These are phyloP conservation scores for Pseudodiploospora longispora DNA, from an alignment of 2,329 filamentous ascomycete species.

Conservation along the genomic window DNA sequence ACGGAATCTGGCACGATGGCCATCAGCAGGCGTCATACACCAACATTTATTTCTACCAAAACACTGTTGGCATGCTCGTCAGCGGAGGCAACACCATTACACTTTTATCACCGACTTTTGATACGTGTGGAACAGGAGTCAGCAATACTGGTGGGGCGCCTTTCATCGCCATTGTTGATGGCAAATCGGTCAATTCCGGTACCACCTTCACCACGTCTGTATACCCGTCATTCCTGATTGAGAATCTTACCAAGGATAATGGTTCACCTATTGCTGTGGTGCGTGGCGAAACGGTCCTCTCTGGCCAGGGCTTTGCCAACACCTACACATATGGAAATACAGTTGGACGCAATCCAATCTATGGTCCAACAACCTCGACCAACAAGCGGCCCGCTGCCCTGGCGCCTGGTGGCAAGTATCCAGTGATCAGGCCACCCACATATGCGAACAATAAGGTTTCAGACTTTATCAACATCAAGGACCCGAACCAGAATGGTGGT, in stretches of 20 bases:
- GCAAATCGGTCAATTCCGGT: conserved; percentile 32
- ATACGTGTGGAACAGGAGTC: conserved; percentile 29
- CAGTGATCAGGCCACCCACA: conserved; percentile 30
- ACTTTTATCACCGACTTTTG: conserved; percentile 31
- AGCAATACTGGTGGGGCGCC: conserved; percentile 28
- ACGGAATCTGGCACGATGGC: conserved; percentile 33
- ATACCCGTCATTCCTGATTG: conserved; percentile 34
- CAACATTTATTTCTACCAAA: conserved; percentile 34
- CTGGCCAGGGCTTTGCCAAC: conserved; percentile 22
- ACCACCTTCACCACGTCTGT: conserved; percentile 28
- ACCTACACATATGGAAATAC: conserved; percentile 36
- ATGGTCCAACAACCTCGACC: conserved; percentile 23
- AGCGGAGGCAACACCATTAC: conserved; percentile 29
- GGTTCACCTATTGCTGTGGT: conserved; percentile 26
- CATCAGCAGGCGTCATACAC: conserved; percentile 38
- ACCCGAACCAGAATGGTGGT: conserved; percentile 23
- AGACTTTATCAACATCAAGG: conserved; percentile 28
- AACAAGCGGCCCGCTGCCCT: conserved; percentile 26
- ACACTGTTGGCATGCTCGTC: conserved; percentile 26
- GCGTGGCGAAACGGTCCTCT: conserved; percentile 22
- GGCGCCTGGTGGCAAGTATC: conserved; percentile 28
- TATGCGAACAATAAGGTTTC: conserved; percentile 25
- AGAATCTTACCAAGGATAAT: conserved; percentile 35
- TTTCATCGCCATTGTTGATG: conserved; percentile 34
- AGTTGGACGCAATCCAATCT: conserved; percentile 30